Percentiles rank a stretch among this genome's conserved stretches.
Evolutionary conservation across 208 protist species (phyloP).

Genomic region (Kentomonas sorsogonicus): DNA sequence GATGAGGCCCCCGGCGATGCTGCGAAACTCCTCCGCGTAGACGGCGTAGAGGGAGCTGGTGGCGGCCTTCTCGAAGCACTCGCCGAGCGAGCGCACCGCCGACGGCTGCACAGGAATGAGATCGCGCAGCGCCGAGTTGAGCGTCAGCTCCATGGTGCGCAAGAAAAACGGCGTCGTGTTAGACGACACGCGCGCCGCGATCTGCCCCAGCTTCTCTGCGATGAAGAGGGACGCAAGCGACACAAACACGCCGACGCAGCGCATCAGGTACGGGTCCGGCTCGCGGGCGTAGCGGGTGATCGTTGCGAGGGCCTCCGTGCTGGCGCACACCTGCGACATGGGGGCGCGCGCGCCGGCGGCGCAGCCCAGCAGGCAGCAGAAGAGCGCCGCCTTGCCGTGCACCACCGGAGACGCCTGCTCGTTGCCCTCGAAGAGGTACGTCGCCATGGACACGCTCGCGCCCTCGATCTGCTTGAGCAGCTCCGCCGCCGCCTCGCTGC

Average conservation of each 20-base stretch:
- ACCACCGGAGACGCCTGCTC: slow-evolving; percentile 50
- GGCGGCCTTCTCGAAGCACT: slow-evolving; percentile 67
- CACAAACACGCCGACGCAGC: slow-evolving; percentile 37
- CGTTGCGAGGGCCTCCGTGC: slow-evolving; percentile 31
- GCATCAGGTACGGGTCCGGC: slow-evolving; percentile 67
- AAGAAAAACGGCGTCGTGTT: slow-evolving; percentile 36
- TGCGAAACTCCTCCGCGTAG: slow-evolving; percentile 64
- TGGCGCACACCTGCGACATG: slow-evolving; percentile 43
- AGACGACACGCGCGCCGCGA: slow-evolving; percentile 37
- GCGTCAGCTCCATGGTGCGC: slow-evolving; percentile 44
- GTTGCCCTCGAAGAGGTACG: slow-evolving; percentile 17
- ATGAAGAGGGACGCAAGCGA: slow-evolving; percentile 52
- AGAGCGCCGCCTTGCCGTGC: slow-evolving; percentile 70
- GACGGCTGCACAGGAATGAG: slow-evolving; percentile 37
- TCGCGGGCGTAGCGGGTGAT: slow-evolving; percentile 59
- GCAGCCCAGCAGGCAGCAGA: slow-evolving; percentile 59
- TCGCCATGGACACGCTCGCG: slow-evolving; percentile 22
- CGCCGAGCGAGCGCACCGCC: slow-evolving; percentile 49
- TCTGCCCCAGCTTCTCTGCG: slow-evolving; percentile 42
- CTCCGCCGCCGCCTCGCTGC: not conserved
- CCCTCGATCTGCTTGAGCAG: slow-evolving; percentile 13
- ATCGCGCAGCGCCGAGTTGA: slow-evolving; percentile 42
- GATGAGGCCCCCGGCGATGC: slow-evolving; percentile 53
- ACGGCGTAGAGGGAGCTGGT: slow-evolving; percentile 47
- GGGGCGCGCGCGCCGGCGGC: slow-evolving; percentile 35